phyloP scores from a whole-genome alignment of 73 alveolate species.

The Paramecium sexaurelia region DNA sequence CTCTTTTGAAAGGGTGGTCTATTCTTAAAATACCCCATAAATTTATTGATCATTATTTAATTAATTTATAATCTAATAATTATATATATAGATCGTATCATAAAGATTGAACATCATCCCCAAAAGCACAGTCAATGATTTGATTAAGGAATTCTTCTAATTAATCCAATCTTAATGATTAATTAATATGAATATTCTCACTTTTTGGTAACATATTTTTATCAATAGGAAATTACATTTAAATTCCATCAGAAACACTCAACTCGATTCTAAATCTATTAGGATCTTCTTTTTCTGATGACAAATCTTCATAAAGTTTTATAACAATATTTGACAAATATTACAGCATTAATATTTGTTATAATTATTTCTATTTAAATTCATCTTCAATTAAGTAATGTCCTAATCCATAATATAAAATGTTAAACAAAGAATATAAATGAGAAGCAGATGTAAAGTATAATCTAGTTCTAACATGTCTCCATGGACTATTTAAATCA shows the following conservation, averaged over 20 bases:
- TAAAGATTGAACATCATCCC: background rate
- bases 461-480: conserved; percentile 93
- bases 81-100: background rate
- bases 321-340: conserved; percentile 64
- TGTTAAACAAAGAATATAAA: conserved; percentile 85
- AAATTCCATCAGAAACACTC: conserved; percentile 57
- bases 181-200: conserved; percentile 41
- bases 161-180: conserved; percentile 51
- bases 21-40: conserved; percentile 37
- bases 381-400: conserved; percentile 58
- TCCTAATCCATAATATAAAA: conserved; percentile 76
- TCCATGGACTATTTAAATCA: conserved; percentile 83
- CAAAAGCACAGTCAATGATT: background rate
- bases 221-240: background rate
- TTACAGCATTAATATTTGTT: conserved; percentile 53
- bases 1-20: conserved; percentile 56
- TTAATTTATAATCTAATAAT: background rate
- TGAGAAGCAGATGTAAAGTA: conserved; percentile 93
- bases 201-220: background rate
- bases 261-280: conserved; percentile 67
- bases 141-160: conserved; percentile 34
- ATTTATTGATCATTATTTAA: conserved; percentile 23
- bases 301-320: conserved; percentile 66
- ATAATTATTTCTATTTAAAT: conserved; percentile 30
- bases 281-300: conserved; percentile 58